phyloP scores from a whole-genome alignment of 768 basidiomycete genomes.

The Cubamyces lactineus region DNA sequence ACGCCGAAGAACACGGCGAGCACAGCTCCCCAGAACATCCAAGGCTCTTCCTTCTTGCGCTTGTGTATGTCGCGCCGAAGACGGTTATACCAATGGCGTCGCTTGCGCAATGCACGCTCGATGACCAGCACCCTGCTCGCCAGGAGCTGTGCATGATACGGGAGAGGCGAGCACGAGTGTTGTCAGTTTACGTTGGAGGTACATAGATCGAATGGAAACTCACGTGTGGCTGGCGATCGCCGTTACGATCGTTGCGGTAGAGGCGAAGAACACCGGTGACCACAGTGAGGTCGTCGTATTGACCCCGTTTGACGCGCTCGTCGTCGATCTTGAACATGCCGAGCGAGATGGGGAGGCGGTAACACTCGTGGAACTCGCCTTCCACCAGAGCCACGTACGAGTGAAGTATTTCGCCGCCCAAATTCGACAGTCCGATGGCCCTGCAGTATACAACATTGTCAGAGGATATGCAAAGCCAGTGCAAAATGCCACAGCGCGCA shows the following conservation, averaged over 20 bases:
- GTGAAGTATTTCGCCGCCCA: constrained; percentile 9
- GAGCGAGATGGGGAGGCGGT: constrained; percentile 16
- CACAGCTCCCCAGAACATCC: constrained; percentile 25
- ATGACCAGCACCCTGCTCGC: constrained; percentile 13
- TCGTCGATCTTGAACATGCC: constrained; percentile 21
- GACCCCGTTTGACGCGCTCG: constrained; percentile 1
- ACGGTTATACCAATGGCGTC: constrained; percentile 18
- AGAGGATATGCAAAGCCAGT: too few species aligned
- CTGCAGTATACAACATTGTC: not conserved
- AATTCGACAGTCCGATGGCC: constrained; percentile 14
- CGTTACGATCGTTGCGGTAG: not conserved
- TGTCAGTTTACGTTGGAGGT: not conserved
- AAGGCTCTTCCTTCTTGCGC: constrained; percentile 23
- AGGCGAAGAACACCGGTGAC: constrained; percentile 12
- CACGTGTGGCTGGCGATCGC: constrained; percentile 16
- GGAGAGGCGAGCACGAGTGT: not conserved
- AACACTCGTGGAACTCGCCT: constrained; percentile 17
- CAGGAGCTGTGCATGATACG: not conserved
- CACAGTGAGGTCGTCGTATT: constrained; percentile 17
- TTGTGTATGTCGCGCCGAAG: constrained; percentile 21
- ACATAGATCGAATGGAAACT: not conserved
- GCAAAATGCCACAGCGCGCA: not conserved
- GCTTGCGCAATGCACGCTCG: constrained; percentile 8
- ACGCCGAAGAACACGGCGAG: constrained; percentile 25
- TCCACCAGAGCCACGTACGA: constrained; percentile 17